phyloP scores from a whole-genome alignment of 2,329 filamentous ascomycete genomes.

The Cladosporium sp. region DNA sequence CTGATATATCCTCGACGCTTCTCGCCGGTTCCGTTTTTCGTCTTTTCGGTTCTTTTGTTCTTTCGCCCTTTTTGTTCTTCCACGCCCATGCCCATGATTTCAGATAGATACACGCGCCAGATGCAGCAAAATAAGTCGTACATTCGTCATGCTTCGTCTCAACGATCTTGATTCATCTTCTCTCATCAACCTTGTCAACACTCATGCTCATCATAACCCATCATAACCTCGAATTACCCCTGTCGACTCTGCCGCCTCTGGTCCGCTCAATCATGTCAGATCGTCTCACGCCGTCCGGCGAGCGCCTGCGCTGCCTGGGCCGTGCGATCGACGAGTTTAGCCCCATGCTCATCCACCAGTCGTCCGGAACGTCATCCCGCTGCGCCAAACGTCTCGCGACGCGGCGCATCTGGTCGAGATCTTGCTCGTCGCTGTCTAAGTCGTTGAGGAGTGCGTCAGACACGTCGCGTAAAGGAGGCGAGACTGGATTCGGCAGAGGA shows the following conservation, averaged over 20 bases:
- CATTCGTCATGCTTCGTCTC: background rate
- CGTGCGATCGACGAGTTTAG: slow-evolving; percentile 25
- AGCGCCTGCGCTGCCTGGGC: slow-evolving; percentile 1
- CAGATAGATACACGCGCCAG: no score
- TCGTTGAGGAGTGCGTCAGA: slow-evolving; percentile 21
- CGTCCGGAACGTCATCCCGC: slow-evolving; percentile 70
- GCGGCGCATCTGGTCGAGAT: slow-evolving; percentile 60
- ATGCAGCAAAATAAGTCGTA: background rate
- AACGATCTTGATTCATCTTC: background rate
- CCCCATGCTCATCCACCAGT: slow-evolving; percentile 61
- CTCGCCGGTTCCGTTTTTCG: no score
- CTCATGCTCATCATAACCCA: background rate
- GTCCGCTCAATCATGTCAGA: slow-evolving; percentile 1
- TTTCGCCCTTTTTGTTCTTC: no score
- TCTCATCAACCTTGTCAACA: background rate
- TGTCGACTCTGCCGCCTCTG: background rate
- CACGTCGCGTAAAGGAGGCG: slow-evolving; percentile 19
- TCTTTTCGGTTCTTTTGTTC: no score
- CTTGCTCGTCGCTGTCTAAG: slow-evolving; percentile 21
- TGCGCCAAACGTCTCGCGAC: slow-evolving; percentile 65
- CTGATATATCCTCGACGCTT: no score
- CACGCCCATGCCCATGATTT: no score
- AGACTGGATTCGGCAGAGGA: slow-evolving; percentile 17
- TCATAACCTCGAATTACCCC: slow-evolving; percentile 4
- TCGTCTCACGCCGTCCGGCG: slow-evolving; percentile 2